Evolutionary conservation across 75 land plant species (phyloP).

Genomic region (Isoetes taiwanensis): DNA sequence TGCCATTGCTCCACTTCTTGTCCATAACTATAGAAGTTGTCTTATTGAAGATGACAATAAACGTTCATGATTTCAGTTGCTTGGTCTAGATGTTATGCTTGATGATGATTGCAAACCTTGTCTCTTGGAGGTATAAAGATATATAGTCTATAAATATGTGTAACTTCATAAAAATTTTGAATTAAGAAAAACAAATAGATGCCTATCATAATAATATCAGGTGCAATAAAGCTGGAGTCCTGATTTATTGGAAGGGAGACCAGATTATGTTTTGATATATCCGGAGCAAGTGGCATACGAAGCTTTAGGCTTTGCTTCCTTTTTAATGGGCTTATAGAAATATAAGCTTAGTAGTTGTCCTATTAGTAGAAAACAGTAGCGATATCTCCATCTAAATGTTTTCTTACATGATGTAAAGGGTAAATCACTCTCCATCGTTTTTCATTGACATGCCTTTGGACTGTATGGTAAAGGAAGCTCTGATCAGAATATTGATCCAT

Average conservation of each 20-base stretch:
- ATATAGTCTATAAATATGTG: background rate
- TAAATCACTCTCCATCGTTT: slow-evolving; percentile 7
- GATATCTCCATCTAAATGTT: too few species aligned
- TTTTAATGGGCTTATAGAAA: too few species aligned
- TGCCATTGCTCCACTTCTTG: slow-evolving; percentile 6
- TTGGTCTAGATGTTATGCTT: background rate
- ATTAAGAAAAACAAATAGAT: too few species aligned
- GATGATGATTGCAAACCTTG: slow-evolving; percentile 3
- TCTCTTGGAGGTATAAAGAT: background rate
- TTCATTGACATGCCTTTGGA: background rate
- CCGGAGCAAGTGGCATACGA: too few species aligned
- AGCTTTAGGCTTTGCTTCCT: too few species aligned
- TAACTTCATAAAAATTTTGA: too few species aligned
- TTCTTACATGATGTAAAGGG: background rate
- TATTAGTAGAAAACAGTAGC: too few species aligned
- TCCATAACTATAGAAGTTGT: background rate
- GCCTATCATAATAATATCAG: too few species aligned
- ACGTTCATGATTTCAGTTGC: background rate
- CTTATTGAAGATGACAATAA: slow-evolving; percentile 2
- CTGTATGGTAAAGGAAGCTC: slow-evolving; percentile 4
- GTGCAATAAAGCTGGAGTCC: too few species aligned
- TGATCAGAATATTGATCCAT: background rate
- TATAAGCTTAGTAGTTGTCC: too few species aligned
- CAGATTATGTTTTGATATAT: too few species aligned
- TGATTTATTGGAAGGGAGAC: too few species aligned